Base-by-base conservation (phyloP, 768 basidiomycete species). In the Suillus subaureus region DNA sequence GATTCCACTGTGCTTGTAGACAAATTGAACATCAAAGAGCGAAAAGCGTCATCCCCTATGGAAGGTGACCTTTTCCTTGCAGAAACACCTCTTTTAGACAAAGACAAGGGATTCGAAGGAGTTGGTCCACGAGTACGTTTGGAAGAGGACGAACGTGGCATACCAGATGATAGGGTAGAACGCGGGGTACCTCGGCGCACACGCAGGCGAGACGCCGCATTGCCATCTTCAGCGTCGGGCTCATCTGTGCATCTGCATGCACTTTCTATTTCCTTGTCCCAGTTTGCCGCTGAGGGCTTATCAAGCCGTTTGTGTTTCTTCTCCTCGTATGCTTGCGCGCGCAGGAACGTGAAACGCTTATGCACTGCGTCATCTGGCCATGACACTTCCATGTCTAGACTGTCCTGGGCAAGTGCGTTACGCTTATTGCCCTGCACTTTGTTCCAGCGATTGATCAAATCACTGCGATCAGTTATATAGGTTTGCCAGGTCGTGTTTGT, bases 401-500 rank as follows among this genome's bases (percentile, higher is more conserved):
- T 76, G 18, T 69, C 67, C 3, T 67, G 63, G 2, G 80, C 82
- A 5, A 77, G 61, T 12, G 64, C 45, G 0, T 33, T 61, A 11
- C 83, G 78, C 26, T 69, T 68, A n/a, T 68, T 68, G 40, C 70
- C 68, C 62, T 83, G 81, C 11, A 47, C 61, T 18, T 60, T 63
- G 12, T 77, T 74, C 83, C 83, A 86, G 28, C 33, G n/a, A 18
- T 39, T 66, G 63, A 79, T 61, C 54, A 77, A 54, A 3, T 66
- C 55, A 6, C 43, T 7, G 5, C 64, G 65, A 7, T 75, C 70
- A 26, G 73, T 67, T 33, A 65, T 57, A 16, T 72, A 70, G 28
- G 72, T 74, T 45, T 82, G 72, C 87, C 87, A 89, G 8, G 87
- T 87, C 2, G 82, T 83, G 67, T 83, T 84, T 8, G 87, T 84